A percentile compares a stretch with the other conserved stretches of the same genome.
These are phyloP conservation scores for Annulohypoxylon maeteangense DNA, from an alignment of 495 filamentous ascomycete genomes.

Conservation along the genomic window DNA sequence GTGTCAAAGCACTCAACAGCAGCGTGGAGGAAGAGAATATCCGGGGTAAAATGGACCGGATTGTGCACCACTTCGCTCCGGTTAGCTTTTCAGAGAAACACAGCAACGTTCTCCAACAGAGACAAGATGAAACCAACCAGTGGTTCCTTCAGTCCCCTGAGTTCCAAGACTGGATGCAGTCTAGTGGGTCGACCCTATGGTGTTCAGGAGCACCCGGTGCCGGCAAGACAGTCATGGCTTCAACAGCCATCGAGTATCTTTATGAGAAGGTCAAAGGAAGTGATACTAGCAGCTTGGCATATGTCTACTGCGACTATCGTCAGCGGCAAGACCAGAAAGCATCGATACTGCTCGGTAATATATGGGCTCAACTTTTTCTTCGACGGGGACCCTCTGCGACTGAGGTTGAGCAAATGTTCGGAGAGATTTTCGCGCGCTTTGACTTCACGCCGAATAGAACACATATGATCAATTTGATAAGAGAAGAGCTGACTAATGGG, in stretches of 20 bases:
- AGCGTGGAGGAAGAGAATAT: constrained; percentile 26
- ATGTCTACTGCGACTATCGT: constrained; percentile 56
- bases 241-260: constrained; percentile 48
- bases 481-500: constrained; percentile 38
- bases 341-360: constrained; percentile 44
- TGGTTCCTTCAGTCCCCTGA: constrained; percentile 54
- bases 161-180: constrained; percentile 50
- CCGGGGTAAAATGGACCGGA: constrained; percentile 24
- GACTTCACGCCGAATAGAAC: constrained; percentile 41
- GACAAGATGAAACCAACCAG: constrained; percentile 52
- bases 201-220: constrained; percentile 54
- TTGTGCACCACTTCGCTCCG: constrained; percentile 41
- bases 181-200: constrained; percentile 43
- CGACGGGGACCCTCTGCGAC: constrained; percentile 36
- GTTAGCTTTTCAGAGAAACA: constrained; percentile 47
- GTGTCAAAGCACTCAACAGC: constrained; percentile 28
- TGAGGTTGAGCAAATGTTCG: constrained; percentile 42
- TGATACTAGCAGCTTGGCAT: constrained; percentile 49
- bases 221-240: constrained; percentile 51
- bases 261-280: constrained; percentile 24
- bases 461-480: constrained; percentile 47
- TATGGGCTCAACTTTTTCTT: constrained; percentile 55
- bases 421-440: constrained; percentile 28
- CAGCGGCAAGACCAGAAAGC: constrained; percentile 49
- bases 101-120: constrained; percentile 44